These are phyloP conservation scores for Cyclanthera cordifolia DNA, from an alignment of 306 rosid species.

Conservation along the genomic window DNA sequence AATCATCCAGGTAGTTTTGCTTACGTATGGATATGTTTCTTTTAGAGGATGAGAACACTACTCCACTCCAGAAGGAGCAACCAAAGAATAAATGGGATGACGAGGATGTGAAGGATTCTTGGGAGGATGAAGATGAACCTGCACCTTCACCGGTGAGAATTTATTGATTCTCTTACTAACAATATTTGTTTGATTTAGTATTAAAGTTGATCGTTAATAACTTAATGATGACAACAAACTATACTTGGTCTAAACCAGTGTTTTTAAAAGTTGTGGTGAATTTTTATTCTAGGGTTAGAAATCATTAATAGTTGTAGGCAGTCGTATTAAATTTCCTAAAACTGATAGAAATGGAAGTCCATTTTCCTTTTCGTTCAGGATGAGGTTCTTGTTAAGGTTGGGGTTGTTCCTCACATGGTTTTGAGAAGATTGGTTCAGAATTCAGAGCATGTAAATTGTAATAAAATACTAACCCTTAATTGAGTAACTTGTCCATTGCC, in stretches of 20 bases:
- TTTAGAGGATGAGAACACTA: conserved; percentile 52
- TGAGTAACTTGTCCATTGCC: not conserved
- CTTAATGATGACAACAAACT: not conserved
- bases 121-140: conserved; percentile 93
- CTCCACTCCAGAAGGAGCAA: conserved; percentile 38
- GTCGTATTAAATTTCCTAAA: not conserved
- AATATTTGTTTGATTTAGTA: not conserved
- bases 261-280: not conserved
- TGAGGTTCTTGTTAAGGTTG: not conserved
- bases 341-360: not conserved
- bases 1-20: not conserved
- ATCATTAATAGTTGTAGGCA: not conserved
- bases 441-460: not conserved
- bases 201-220: not conserved
- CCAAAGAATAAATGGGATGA: conserved; percentile 73
- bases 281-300: not conserved
- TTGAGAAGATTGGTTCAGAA: not conserved
- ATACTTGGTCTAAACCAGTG: not conserved
- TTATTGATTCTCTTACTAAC: not conserved
- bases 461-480: not conserved
- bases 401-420: not conserved
- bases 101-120: conserved; percentile 84
- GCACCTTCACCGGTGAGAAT: conserved; percentile 37
- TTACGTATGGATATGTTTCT: not conserved
- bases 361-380: not conserved